Evolutionary conservation across 2,329 filamentous ascomycete species (phyloP), one percentile per base, ranked within the genome.

Genomic region (Ascochyta viciae-villosae): DNA sequence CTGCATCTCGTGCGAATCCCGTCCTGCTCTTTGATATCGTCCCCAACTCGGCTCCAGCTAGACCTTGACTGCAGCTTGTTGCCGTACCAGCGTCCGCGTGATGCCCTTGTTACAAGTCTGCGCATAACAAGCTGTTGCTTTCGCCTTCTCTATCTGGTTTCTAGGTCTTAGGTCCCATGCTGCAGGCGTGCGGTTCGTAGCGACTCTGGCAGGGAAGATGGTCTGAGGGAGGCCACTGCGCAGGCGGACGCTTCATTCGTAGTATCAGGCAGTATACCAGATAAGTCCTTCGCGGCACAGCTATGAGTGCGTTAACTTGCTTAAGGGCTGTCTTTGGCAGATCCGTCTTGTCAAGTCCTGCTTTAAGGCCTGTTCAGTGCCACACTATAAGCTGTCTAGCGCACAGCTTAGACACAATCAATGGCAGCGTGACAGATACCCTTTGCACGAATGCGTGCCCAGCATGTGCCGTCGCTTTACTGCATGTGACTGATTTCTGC

Each of bases 171-270:
- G 45, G 26, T 38, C 38, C 48, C 33, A 23, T 44, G 16, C 47
- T 50, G 48, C 48, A 43, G n/a, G 27, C 26, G 9, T 23, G 37
- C 6, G 27, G 35, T 24, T 38, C 47, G 47, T 29, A 42, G 47
- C 46, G 37, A 41, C 38, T 19, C 37, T 6, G 35, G 38, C 31
- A n/a, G 39, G 23, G 13, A 31, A 19, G 19, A 22, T 22, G 47
- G 13, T 38, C 24, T 22, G 47, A 31, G 35, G 19, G 16, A 42
- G 39, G 26, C 16, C 39, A 40, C 7, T 50, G 48, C 39, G 23
- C 38, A 42, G 38, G 16, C 6, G 10, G 27, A 19, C 23, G 29
- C 15, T 48, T 13, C 12, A 19, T 22, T 15, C 4, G 13, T n/a
- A 9, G 15, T 27, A 41, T 16, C 23, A 9, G 23, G 16, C 23